Evolutionary conservation across 108 stramenopile genomes (phyloP).

Genomic region (Cyclotella choctawhatcheeana): DNA sequence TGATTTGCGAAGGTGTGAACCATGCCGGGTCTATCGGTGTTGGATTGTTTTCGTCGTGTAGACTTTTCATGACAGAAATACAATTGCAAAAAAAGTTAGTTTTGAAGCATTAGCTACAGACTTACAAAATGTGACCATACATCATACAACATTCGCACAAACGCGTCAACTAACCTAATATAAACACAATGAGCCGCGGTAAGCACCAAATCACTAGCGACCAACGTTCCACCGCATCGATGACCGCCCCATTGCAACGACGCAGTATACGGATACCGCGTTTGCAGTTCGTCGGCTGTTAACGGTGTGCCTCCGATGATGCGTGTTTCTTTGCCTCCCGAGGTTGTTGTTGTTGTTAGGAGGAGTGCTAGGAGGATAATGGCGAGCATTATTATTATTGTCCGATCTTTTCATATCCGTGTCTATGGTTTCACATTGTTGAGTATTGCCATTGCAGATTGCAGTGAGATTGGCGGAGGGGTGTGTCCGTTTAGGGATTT

Average conservation of each 20-base stretch:
- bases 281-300: not conserved
- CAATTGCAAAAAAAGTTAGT: not conserved
- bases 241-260: slow-evolving; percentile 24
- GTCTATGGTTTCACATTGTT: not conserved
- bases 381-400: not conserved
- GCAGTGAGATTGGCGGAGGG: too few species aligned
- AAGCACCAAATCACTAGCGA: slow-evolving; percentile 46
- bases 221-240: slow-evolving; percentile 52
- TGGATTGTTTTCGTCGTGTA: slow-evolving; percentile 3
- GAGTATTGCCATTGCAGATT: too few species aligned
- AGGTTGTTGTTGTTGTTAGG: not conserved
- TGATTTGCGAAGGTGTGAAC: slow-evolving; percentile 10
- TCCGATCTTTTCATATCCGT: not conserved
- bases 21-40: not conserved
- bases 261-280: slow-evolving; percentile 19
- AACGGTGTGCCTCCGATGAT: slow-evolving; percentile 23
- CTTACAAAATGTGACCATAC: not conserved
- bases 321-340: not conserved
- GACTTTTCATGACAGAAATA: not conserved
- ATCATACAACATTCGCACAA: not conserved
- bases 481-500: too few species aligned
- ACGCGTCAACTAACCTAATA: not conserved
- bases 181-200: slow-evolving; percentile 53
- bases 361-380: not conserved
- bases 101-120: too few species aligned